Base-by-base conservation (phyloP, 129 eudicot genomes). In the Tanacetum coccineum region DNA sequence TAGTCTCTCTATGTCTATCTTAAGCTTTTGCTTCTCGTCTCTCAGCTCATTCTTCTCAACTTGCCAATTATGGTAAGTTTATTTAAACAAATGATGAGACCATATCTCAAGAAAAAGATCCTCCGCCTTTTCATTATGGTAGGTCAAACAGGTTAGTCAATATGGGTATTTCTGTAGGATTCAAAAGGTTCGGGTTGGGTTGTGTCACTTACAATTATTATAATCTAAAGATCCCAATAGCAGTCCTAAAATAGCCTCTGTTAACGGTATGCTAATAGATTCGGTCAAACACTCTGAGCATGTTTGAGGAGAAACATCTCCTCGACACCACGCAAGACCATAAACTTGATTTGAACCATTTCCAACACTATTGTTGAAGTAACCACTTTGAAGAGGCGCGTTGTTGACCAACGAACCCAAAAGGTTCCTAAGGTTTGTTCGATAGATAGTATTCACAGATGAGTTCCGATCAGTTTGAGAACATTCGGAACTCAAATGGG, bases 1-100 rank as follows among this genome's bases (percentile, higher is more conserved):
- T 1, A 88, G 84, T 56, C 79, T 85, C 65, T 88, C 89, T 74
- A 82, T 88, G 54, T 85, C 88, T 17, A 79, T 73, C 68, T 82
- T 85, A 21, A 88, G 68, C 89, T 80, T 85, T 54, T 72, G 79
- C 72, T 88, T 88, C 83, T 88, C 96, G 9, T 80, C 89, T 30
- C 92, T 78, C 21, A 85, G 80, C 75, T 88, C 96, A 25, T 82
- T 85, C 68, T 89, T 88, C 81, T 88, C 96, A 9, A 80, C 87
- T 92, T 49, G 92, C 28, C 80, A 49, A 20, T 46, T 11, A 64
- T 19, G 13, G 61, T 9, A 21, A 11, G 17, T 22, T 11, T 11
- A n/a, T 56, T 0, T 10, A 2, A 56, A 32, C 1, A 36, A 36
- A 36, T 36, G 9, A 36, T 1, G 9, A 36, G 42, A 36, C 42